Conservation (phyloP, 75 land plant species). For the Selaginella tamariscina region DNA sequence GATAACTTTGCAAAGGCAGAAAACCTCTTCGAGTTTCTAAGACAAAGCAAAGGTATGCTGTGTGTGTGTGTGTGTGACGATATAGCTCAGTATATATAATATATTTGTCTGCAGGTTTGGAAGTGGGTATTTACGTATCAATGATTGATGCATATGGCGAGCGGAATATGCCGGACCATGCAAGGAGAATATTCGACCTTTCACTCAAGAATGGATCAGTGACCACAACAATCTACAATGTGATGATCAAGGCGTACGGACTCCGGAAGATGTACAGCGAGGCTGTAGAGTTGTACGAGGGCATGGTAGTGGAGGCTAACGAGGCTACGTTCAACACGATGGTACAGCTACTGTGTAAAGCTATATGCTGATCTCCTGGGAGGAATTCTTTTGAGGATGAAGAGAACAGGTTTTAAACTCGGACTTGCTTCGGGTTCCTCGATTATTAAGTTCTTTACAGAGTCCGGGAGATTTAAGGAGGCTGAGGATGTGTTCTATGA, state of each 20-base stretch:
- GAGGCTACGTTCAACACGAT: constrained; percentile 56
- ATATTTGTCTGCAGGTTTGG: neutral
- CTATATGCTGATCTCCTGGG: constrained; percentile 32
- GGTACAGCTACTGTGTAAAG: constrained; percentile 36
- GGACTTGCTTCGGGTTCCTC: constrained; percentile 36
- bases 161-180: constrained; percentile 45
- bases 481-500: constrained; percentile 33
- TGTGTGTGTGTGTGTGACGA: too few species aligned
- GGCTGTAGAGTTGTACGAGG: constrained; percentile 40
- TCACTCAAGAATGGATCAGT: constrained; percentile 25
- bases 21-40: neutral
- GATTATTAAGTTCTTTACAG: constrained; percentile 33
- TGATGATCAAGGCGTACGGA: constrained; percentile 68
- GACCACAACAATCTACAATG: constrained; percentile 45
- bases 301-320: constrained; percentile 43
- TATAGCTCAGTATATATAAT: too few species aligned
- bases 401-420: constrained; percentile 34
- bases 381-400: constrained; percentile 34
- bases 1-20: neutral
- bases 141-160: constrained; percentile 62
- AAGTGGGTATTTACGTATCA: constrained; percentile 29
- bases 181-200: constrained; percentile 35
- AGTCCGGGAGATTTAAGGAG: constrained; percentile 26
- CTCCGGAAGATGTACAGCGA: constrained; percentile 34
- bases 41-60: too few species aligned